Percentiles rank a stretch among this genome's conserved stretches.
These are phyloP conservation scores for Starmera quercuum DNA, from an alignment of 805 yeast genomes.

Conservation along the genomic window DNA sequence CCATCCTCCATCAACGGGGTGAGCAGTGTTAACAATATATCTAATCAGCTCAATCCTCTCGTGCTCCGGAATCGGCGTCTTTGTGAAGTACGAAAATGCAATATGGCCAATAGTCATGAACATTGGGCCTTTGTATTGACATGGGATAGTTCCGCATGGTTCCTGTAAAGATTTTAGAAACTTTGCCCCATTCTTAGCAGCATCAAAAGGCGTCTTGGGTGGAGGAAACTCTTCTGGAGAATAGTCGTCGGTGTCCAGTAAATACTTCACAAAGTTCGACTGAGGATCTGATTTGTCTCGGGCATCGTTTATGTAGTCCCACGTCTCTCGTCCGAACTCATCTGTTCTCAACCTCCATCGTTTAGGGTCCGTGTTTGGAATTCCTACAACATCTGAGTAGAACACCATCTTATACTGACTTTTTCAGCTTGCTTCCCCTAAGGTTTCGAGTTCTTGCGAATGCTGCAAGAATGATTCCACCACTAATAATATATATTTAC, in stretches of 20 bases:
- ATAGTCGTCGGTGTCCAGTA: slow-evolving; percentile 34
- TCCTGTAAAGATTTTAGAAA: slow-evolving; percentile 71
- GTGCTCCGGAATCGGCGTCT: slow-evolving; percentile 59
- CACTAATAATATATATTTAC: too few relatives aligned
- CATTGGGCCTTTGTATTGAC: slow-evolving; percentile 97
- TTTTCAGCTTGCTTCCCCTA: too few relatives aligned
- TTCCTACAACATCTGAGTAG: slow-evolving; percentile 66
- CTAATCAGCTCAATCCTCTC: slow-evolving; percentile 66
- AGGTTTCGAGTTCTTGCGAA: too few relatives aligned
- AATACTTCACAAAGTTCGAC: slow-evolving; percentile 47
- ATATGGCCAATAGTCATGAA: slow-evolving; percentile 90
- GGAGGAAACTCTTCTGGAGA: slow-evolving; percentile 29
- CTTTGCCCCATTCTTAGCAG: slow-evolving; percentile 68
- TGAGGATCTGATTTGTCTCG: slow-evolving; percentile 39
- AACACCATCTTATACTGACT: slow-evolving; percentile 3
- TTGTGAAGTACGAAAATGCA: slow-evolving; percentile 62
- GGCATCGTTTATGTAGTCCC: slow-evolving; percentile 56
- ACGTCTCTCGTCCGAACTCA: slow-evolving; percentile 67
- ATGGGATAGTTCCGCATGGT: slow-evolving; percentile 78
- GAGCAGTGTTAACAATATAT: slow-evolving; percentile 84
- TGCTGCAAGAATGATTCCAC: not conserved
- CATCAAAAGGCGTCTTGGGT: slow-evolving; percentile 39
- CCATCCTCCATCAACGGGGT: slow-evolving; percentile 99
- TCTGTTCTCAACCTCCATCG: slow-evolving; percentile 73
- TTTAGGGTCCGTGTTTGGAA: slow-evolving; percentile 58